Conservation (phyloP, 2,329 filamentous ascomycete species). For the Bipolaris gigantea region DNA sequence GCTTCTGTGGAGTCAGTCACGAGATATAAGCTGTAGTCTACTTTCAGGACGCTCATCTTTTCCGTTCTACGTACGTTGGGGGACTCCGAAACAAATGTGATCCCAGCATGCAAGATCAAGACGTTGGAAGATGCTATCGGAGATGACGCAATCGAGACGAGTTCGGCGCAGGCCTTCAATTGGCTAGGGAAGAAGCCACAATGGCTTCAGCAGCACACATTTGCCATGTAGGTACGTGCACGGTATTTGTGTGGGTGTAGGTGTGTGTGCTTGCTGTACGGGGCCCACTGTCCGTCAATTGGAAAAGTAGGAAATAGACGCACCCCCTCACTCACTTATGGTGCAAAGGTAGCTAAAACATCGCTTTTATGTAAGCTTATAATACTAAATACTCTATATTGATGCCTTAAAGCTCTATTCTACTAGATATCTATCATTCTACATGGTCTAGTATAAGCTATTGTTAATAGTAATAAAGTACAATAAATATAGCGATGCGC, state of each 20-base stretch:
- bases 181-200: background rate
- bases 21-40: slow-evolving; percentile 83
- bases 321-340: no score
- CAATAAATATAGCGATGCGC: no score
- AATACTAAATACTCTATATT: no score
- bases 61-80: slow-evolving; percentile 39
- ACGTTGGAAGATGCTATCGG: background rate
- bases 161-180: background rate
- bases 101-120: background rate
- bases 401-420: no score
- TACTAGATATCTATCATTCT: no score
- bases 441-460: no score
- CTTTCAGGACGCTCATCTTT: slow-evolving; percentile 28
- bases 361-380: no score
- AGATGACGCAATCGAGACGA: slow-evolving; percentile 8
- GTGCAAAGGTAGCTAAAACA: no score
- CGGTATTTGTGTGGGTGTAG: background rate
- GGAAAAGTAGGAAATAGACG: no score
- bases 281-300: no score
- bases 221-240: background rate
- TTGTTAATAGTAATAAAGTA: no score
- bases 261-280: background rate
- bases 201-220: background rate
- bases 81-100: slow-evolving; percentile 6
- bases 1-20: slow-evolving; percentile 91